Conservation (phyloP, 2,329 filamentous ascomycete genomes). For the Lachnellula hyalina region DNA sequence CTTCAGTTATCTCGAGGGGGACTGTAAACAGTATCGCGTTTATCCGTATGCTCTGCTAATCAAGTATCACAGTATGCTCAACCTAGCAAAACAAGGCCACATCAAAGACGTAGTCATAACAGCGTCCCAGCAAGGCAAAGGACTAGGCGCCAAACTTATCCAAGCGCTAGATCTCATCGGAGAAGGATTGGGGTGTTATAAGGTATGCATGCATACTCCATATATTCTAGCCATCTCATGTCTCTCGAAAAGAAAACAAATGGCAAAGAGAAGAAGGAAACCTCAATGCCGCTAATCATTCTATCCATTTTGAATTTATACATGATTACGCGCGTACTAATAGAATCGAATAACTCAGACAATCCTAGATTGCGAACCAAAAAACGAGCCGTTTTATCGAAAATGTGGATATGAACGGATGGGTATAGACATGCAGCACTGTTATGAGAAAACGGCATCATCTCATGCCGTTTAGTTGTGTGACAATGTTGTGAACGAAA, state of each 20-base stretch:
- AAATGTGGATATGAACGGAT: conserved; percentile 71
- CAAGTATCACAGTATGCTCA: conserved; percentile 57
- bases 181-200: conserved; percentile 86
- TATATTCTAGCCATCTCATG: background rate
- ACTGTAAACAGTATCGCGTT: no score
- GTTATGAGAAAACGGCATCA: conserved; percentile 47
- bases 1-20: no score
- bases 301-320: no score
- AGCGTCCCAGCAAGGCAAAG: conserved; percentile 94
- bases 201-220: conserved; percentile 31
- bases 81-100: conserved; percentile 77
- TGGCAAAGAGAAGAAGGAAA: background rate
- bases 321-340: no score
- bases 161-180: conserved; percentile 87
- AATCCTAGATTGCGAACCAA: conserved; percentile 91
- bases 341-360: conserved; percentile 44
- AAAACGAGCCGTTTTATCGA: conserved; percentile 95
- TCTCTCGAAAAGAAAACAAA: background rate
- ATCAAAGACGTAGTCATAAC: conserved; percentile 96
- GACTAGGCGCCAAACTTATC: conserved; percentile 84
- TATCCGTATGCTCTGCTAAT: no score
- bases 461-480: conserved; percentile 2
- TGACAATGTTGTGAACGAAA: no score
- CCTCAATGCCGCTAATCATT: no score
- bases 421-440: conserved; percentile 94